phyloP scores from a whole-genome alignment of 139 green algal species.

The Picochlorum sp. region DNA sequence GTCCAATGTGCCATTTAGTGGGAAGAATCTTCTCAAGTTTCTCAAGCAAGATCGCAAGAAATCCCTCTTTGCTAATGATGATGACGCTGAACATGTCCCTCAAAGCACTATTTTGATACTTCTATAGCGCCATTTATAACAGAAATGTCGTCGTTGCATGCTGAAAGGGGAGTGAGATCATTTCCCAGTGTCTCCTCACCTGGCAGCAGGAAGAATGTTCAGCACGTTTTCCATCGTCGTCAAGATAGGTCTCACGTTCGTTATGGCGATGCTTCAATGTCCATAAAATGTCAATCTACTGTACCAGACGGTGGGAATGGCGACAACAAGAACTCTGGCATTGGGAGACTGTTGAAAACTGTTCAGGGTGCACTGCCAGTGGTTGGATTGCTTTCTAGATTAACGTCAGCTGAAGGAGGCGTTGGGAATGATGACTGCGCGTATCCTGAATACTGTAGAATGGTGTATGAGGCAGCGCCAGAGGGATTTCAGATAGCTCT shows the following conservation, averaged over 20 bases:
- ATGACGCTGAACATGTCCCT: too few species aligned
- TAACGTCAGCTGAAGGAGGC: constrained; percentile 52
- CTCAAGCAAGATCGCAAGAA: too few species aligned
- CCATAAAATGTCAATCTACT: neutral
- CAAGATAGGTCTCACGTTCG: too few species aligned
- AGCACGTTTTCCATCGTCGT: too few species aligned
- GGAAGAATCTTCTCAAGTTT: too few species aligned
- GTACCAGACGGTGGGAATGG: neutral
- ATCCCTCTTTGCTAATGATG: too few species aligned
- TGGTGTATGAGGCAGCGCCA: constrained; percentile 35
- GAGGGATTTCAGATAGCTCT: constrained; percentile 34
- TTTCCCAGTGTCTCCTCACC: neutral
- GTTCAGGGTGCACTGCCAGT: constrained; percentile 59
- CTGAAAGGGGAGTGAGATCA: neutral
- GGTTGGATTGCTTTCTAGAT: constrained; percentile 58
- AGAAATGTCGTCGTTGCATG: too few species aligned
- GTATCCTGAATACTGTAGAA: constrained; percentile 64
- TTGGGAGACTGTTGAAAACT: constrained; percentile 49
- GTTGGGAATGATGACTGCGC: constrained; percentile 64
- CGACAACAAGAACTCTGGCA: constrained; percentile 2
- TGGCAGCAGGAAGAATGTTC: neutral
- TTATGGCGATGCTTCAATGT: neutral
- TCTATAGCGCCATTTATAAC: too few species aligned
- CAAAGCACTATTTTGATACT: too few species aligned
- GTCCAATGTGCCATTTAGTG: too few species aligned